Base-by-base conservation (phyloP, 2,329 filamentous ascomycete species). In the Clarireedia homoeocarpa region DNA sequence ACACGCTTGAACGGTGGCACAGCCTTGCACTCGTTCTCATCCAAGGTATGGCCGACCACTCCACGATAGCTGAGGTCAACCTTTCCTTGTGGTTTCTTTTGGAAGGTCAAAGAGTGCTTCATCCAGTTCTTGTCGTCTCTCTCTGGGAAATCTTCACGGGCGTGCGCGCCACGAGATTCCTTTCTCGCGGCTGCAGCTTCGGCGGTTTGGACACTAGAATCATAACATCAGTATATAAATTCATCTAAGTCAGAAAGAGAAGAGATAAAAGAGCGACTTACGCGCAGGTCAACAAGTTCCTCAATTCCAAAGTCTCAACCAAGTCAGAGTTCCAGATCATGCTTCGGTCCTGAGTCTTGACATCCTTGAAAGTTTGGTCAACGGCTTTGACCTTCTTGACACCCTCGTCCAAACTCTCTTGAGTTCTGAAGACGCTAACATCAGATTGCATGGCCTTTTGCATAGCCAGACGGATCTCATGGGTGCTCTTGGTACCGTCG, bases 241-340 rank as follows among this genome's bases (percentile, higher is more conserved):
- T 50, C 58, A 20, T 2, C 12, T 12, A 14, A 47, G 49, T 4
- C n/a, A 46, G 20, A 17, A 40, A 3, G 9, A 5, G 44, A 24
- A 17, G 3, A 26, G 7, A 36, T 4, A 7, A 23, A 30, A 23
- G 39, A 51, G 15, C 6, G 51, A 70, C 86, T 77, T 85, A 90
- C 83, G 91, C 92, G 84, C 94, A 97, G 69, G 94, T 97, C 71
- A 99, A 78, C 69, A 99, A 75, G 75, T 99, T 99, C 70, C 91
- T 83, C 70, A 97, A 80, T 77, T 99, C 94, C 56, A 99, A 84
- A 6, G 92, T 95, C 81, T 97, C 92, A 60, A 96, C 90, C 40
- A 97, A 83, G 70, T 97, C 92, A 24, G 89, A 91, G 84, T 97
- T 97, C 92, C 92, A 97, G 79, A 97, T 97, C 92, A 97, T 96